Conservation (phyloP, 2,329 filamentous ascomycete species). For the Diaporthe longicolla region DNA sequence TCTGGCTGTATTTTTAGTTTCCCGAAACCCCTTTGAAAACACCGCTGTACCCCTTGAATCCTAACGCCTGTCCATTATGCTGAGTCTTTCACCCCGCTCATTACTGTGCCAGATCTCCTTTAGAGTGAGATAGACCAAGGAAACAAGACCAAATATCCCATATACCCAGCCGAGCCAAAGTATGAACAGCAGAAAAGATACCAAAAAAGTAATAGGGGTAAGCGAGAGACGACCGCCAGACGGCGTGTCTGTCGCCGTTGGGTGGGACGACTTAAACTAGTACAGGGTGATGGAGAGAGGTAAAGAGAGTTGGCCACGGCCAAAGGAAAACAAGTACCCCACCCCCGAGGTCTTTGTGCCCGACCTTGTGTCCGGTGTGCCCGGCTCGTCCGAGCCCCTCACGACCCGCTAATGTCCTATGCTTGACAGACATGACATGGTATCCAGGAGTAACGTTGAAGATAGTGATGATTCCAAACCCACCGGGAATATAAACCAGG, state of each 20-base stretch:
- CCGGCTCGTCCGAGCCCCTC: slow-evolving; percentile 8
- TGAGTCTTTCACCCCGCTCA: slow-evolving; percentile 30
- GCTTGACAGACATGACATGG: slow-evolving; percentile 15
- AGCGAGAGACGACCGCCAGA: slow-evolving; percentile 16
- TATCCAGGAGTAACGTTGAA: slow-evolving; percentile 27
- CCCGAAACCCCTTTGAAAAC: background rate
- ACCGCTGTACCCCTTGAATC: slow-evolving; percentile 22
- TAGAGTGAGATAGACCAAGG: background rate
- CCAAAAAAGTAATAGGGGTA: background rate
- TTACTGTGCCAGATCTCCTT: slow-evolving; percentile 29
- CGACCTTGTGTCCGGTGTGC: slow-evolving; percentile 5
- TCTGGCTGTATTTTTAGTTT: slow-evolving; percentile 24
- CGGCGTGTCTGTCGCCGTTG: slow-evolving; percentile 6
- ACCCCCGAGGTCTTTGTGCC: slow-evolving; percentile 15
- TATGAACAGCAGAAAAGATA: slow-evolving; percentile 30
- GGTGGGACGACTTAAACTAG: background rate
- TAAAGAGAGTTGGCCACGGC: slow-evolving; percentile 2
- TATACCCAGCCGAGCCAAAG: slow-evolving; percentile 31
- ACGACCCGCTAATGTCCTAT: slow-evolving; percentile 14
- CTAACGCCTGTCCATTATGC: slow-evolving; percentile 29
- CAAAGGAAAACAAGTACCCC: slow-evolving; percentile 5
- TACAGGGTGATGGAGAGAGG: slow-evolving; percentile 24
- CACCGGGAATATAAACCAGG: background rate
- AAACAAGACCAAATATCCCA: background rate
- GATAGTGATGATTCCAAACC: slow-evolving; percentile 25